Base-by-base conservation (phyloP, 768 basidiomycete species). In the Kwoniella dejecticola region DNA sequence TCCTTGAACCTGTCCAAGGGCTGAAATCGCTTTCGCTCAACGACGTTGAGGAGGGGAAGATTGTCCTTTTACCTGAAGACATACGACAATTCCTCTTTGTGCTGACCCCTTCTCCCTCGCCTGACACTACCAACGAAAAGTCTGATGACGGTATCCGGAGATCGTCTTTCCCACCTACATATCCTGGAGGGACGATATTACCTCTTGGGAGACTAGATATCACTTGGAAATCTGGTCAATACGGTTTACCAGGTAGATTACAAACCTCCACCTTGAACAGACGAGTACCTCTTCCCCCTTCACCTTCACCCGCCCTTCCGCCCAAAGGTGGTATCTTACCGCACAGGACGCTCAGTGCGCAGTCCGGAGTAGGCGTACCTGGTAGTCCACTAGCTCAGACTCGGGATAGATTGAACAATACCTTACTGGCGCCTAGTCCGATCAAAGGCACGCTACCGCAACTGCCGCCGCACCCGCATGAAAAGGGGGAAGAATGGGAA, bases 211-310 rank as follows among this genome's bases (percentile, higher is more conserved):
- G 89, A 60, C 82, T 95, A 23, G 91, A 96, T 72, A 88, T 97
- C 45, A 85, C 86, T 12, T 97, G 94, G 94, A 81, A 86, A 38
- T 62, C 69, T 45, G 91, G 91, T 6, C 84, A 85, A 2, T 88
- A 87, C 66, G 90, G 90, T 8, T 90, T 94, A 79, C 88, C 88
- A 26, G 94, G 93, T 0, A 84, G 91, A 27, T 82, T 97, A 1
- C 81, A 94, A 29, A 95, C 93, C 1, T 93, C 92, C 79, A 89
- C 89, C 82, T 81, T 97, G 1, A 90, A 91, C 19, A 85, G 93
- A 49, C 83, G 88, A 42, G 87, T 94, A n/a, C n/a, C n/a, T n/a
- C n/a, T n/a, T 62, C 89, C 89, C 1, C 79, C 86, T 13, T 79
- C 80, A 27, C 76, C 79, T 4, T 79, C 62, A 66, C 77, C 50